Percentiles rank a stretch among this genome's conserved stretches.
Conservation (phyloP, 345 rosid genomes). For the Sapria himalayana region DNA sequence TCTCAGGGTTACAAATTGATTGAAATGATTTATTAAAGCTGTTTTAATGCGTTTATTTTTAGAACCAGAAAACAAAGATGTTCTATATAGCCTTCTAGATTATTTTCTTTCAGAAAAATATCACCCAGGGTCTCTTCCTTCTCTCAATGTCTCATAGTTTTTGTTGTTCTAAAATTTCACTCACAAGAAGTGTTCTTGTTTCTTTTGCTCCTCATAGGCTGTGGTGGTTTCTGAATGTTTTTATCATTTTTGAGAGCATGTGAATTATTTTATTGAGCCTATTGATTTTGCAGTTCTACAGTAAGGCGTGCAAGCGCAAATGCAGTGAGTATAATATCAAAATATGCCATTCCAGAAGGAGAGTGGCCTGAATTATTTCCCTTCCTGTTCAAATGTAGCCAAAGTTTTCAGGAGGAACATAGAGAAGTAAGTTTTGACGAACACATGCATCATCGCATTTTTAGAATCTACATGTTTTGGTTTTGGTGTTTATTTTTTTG, state of each 20-base stretch:
- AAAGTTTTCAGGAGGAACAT: constrained; percentile 90
- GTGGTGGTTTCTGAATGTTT: background rate
- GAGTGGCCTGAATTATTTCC: constrained; percentile 93
- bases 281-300: constrained; percentile 32
- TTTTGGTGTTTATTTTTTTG: background rate
- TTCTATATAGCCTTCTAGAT: no score
- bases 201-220: background rate
- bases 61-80: no score
- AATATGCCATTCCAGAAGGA: constrained; percentile 86
- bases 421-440: constrained; percentile 60
- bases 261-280: background rate
- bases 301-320: constrained; percentile 98
- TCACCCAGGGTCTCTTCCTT: no score
- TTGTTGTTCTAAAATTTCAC: no score
- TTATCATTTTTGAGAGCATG: background rate
- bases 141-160: no score
- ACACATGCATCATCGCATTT: background rate
- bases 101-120: no score
- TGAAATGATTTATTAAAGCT: no score
- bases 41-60: no score
- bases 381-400: constrained; percentile 83
- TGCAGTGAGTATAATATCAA: constrained; percentile 83
- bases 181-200: no score
- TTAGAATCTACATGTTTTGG: background rate
- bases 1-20: no score